Conservation (phyloP, 345 rosid species). For the Erucastrum elatum region DNA sequence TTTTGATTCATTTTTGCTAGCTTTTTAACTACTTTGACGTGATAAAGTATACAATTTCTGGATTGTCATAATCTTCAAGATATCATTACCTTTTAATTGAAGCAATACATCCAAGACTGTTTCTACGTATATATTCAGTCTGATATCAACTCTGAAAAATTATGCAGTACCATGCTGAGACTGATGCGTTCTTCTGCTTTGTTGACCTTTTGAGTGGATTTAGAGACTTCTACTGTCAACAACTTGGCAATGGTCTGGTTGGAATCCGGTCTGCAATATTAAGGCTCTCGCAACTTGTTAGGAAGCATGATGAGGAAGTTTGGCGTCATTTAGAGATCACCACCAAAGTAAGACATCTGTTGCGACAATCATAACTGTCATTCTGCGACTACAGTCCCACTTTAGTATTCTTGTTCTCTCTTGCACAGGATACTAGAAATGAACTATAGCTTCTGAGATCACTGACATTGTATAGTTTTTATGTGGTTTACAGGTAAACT, state of each 20-base stretch:
- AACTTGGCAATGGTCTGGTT: conserved; percentile 92
- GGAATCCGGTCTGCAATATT: conserved; percentile 90
- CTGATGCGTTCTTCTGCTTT: conserved; percentile 62
- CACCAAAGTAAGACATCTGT: conserved; percentile 64
- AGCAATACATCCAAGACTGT: no score
- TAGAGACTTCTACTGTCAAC: conserved; percentile 95
- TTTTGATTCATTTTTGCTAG: neutral
- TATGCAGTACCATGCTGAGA: no score
- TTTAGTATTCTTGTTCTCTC: neutral
- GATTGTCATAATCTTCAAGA: no score
- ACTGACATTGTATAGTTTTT: conserved; percentile 6
- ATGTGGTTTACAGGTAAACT: conserved; percentile 71
- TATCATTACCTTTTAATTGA: no score
- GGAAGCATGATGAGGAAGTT: conserved; percentile 90
- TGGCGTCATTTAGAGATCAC: conserved; percentile 99
- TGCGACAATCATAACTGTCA: neutral
- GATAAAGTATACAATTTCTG: neutral
- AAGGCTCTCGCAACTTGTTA: conserved; percentile 68
- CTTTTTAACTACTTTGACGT: neutral
- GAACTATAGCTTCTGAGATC: neutral
- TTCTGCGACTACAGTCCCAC: neutral
- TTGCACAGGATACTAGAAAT: neutral
- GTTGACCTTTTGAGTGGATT: conserved; percentile 93
- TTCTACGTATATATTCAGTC: no score
- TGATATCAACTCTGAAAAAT: no score